A percentile compares a stretch with the other conserved stretches of the same genome.
Conservation (phyloP, 768 basidiomycete genomes). For the Punctularia strigosozonata region DNA sequence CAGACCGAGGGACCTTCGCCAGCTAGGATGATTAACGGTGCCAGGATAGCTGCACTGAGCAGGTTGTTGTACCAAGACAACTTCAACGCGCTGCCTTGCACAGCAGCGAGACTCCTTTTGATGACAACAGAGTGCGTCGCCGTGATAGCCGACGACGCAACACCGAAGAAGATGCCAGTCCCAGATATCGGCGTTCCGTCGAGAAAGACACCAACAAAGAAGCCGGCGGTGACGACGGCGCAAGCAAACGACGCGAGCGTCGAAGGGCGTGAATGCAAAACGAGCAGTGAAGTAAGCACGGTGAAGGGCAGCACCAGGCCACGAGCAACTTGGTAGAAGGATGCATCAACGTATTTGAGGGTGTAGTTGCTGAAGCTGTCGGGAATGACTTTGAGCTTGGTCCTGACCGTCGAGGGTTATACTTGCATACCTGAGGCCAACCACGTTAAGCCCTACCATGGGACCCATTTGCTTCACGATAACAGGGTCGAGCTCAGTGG, state of each 20-base stretch:
- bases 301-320: slow-evolving; percentile 92
- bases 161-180: slow-evolving; percentile 70
- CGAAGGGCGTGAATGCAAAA: slow-evolving; percentile 70
- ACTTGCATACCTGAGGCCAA: slow-evolving; percentile 61
- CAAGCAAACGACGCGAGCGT: slow-evolving; percentile 65
- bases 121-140: slow-evolving; percentile 90
- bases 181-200: slow-evolving; percentile 49
- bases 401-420: neutral
- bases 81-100: slow-evolving; percentile 73
- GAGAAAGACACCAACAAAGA: slow-evolving; percentile 81
- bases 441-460: slow-evolving; percentile 65
- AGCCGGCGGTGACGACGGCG: slow-evolving; percentile 77
- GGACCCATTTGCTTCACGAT: slow-evolving; percentile 65
- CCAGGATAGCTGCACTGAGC: slow-evolving; percentile 57
- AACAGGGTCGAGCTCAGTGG: slow-evolving; percentile 49
- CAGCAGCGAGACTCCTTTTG: slow-evolving; percentile 71
- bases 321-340: slow-evolving; percentile 92
- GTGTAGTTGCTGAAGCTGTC: slow-evolving; percentile 83
- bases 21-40: slow-evolving; percentile 60
- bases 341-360: slow-evolving; percentile 88
- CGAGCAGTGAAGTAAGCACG: slow-evolving; percentile 71
- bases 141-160: slow-evolving; percentile 76
- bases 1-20: slow-evolving; percentile 64
- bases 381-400: slow-evolving; percentile 1
- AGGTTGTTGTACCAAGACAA: slow-evolving; percentile 92